These are phyloP conservation scores for Penicillium maclennaniae DNA, from an alignment of 495 filamentous ascomycete species.

Conservation along the genomic window DNA sequence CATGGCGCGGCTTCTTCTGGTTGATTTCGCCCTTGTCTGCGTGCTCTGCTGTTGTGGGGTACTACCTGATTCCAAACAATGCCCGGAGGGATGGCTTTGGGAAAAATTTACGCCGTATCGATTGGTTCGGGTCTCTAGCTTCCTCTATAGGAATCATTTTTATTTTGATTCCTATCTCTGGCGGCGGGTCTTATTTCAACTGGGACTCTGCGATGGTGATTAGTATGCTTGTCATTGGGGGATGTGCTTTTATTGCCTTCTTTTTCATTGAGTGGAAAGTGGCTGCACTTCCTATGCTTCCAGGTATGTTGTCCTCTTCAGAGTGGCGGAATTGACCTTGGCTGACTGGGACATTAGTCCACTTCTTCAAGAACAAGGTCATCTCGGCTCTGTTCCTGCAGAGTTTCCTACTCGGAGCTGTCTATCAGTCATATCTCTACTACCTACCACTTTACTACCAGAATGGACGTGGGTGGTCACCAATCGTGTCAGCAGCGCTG, in stretches of 20 bases:
- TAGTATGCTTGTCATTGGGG: constrained; percentile 55
- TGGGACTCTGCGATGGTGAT: constrained; percentile 62
- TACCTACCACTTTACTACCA: constrained; percentile 53
- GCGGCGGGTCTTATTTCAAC: constrained; percentile 56
- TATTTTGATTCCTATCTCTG: constrained; percentile 59
- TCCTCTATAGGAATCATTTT: constrained; percentile 53
- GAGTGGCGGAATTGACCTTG: neutral
- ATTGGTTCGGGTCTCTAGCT: constrained; percentile 50
- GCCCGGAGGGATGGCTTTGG: constrained; percentile 31
- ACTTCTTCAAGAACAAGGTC: constrained; percentile 53
- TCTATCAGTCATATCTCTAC: constrained; percentile 55
- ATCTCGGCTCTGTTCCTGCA: constrained; percentile 54
- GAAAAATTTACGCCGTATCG: constrained; percentile 50
- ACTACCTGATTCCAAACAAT: constrained; percentile 43
- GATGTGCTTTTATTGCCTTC: constrained; percentile 44
- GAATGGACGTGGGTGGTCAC: constrained; percentile 48
- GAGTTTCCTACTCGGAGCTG: constrained; percentile 56
- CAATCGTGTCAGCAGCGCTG: constrained; percentile 48
- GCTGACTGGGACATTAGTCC: constrained; percentile 32
- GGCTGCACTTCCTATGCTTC: constrained; percentile 57
- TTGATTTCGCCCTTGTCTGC: constrained; percentile 40
- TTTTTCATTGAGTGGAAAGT: constrained; percentile 56
- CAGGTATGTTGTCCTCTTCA: constrained; percentile 34
- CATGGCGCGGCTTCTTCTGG: constrained; percentile 51
- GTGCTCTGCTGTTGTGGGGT: constrained; percentile 36